Conservation (phyloP, 2,329 filamentous ascomycete genomes). For the Colletotrichum spinosum region DNA sequence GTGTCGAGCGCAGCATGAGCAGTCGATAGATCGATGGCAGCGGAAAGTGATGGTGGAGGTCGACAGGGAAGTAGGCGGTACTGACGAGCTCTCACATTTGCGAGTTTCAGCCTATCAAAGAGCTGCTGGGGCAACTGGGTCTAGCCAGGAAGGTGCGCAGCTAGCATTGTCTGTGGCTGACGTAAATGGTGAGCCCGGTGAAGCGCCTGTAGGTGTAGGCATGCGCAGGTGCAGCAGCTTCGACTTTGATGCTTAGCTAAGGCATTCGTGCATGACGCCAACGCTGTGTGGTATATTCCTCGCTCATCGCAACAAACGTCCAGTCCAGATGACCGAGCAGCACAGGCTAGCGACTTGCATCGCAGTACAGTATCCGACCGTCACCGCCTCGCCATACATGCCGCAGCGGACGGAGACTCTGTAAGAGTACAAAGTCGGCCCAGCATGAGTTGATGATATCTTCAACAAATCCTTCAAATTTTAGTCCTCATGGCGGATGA, state of each 20-base stretch:
- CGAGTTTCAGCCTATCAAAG: slow-evolving; percentile 38
- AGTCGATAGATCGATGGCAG: slow-evolving; percentile 32
- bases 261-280: slow-evolving; percentile 18
- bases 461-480: slow-evolving; percentile 23
- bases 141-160: slow-evolving; percentile 29
- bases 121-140: slow-evolving; percentile 25
- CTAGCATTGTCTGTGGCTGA: slow-evolving; percentile 25
- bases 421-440: slow-evolving; percentile 22
- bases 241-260: slow-evolving; percentile 12
- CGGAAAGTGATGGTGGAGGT: slow-evolving; percentile 35
- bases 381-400: slow-evolving; percentile 20
- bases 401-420: slow-evolving; percentile 15
- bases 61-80: slow-evolving; percentile 37
- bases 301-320: slow-evolving; percentile 17
- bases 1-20: slow-evolving; percentile 26
- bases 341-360: slow-evolving; percentile 8
- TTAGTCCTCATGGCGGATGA: slow-evolving; percentile 68
- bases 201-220: background rate
- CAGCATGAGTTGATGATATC: slow-evolving; percentile 32
- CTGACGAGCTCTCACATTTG: slow-evolving; percentile 37
- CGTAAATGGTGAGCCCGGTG: slow-evolving; percentile 21
- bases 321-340: slow-evolving; percentile 14
- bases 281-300: slow-evolving; percentile 17
- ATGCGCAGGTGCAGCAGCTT: too few relatives aligned
- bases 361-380: background rate